phyloP scores from a whole-genome alignment of 164 flowering plant genomes.

The Vitis rupestris region DNA sequence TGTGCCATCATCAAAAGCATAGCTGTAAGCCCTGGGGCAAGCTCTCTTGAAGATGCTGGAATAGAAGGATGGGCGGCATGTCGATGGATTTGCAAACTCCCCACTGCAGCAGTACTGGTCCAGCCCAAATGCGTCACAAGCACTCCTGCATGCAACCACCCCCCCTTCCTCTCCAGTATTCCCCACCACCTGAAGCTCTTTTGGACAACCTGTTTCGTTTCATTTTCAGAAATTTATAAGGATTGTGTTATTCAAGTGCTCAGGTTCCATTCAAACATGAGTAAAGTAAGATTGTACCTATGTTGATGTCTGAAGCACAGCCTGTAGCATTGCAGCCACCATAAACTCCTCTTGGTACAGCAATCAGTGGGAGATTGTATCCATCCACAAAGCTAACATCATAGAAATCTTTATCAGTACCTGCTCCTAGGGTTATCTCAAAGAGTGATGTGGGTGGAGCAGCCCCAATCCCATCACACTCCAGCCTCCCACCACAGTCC shows the following conservation, averaged over 20 bases:
- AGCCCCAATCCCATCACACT: constrained; percentile 68
- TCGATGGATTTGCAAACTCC: constrained; percentile 62
- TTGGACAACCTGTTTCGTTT: constrained; percentile 62
- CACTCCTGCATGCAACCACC: constrained; percentile 80
- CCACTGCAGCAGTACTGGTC: constrained; percentile 89
- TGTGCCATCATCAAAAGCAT: constrained; percentile 81
- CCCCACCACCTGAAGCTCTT: constrained; percentile 72
- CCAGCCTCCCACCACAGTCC: constrained; percentile 71
- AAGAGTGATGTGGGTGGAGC: constrained; percentile 74
- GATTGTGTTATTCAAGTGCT: background rate
- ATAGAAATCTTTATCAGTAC: constrained; percentile 54
- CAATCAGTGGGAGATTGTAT: constrained; percentile 71
- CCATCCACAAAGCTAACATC: constrained; percentile 88
- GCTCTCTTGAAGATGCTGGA: constrained; percentile 72
- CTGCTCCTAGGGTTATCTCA: constrained; percentile 69
- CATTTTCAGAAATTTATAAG: background rate
- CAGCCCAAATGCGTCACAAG: constrained; percentile 75
- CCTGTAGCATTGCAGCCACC: constrained; percentile 69
- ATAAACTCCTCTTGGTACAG: constrained; percentile 38
- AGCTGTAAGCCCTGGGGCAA: constrained; percentile 84
- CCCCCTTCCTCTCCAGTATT: constrained; percentile 31
- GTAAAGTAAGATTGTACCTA: constrained; percentile 29
- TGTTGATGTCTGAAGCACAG: constrained; percentile 51
- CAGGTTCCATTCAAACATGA: too few relatives aligned
- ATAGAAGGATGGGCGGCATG: constrained; percentile 69